Percentiles rank a stretch among this genome's conserved stretches.
Conservation (phyloP, 1,284 basidiomycete species). For the Golubevia pallescens region DNA sequence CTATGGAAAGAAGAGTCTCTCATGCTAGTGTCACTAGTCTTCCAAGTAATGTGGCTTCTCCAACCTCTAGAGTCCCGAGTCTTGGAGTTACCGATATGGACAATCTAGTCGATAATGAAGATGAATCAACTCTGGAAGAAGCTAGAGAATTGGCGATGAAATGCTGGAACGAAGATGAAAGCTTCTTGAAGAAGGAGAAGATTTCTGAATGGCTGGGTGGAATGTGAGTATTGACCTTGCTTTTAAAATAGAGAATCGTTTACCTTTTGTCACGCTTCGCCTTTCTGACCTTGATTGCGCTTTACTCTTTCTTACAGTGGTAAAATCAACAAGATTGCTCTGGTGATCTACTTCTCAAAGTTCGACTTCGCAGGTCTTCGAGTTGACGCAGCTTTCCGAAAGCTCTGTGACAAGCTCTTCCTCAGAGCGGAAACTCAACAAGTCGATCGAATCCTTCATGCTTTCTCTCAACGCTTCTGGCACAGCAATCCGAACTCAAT, state of each 20-base stretch:
- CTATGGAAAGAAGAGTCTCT: no score
- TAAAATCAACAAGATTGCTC: conserved; percentile 75
- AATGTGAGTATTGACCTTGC: no score
- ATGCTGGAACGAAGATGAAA: conserved; percentile 86
- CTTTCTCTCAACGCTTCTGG: conserved; percentile 86
- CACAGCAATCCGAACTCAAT: conserved; percentile 82
- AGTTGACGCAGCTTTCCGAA: conserved; percentile 87
- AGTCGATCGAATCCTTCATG: conserved; percentile 91
- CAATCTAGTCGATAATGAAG: no score
- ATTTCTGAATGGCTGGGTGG: conserved; percentile 95
- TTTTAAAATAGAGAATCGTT: no score
- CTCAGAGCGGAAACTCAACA: conserved; percentile 97
- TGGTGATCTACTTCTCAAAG: conserved; percentile 81
- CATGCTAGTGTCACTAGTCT: no score
- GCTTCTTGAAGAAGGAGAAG: conserved; percentile 83
- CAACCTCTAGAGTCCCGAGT: no score
- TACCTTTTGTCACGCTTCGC: no score
- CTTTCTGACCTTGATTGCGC: no score
- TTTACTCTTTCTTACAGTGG: conserved; percentile 68
- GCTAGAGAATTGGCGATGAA: conserved; percentile 72
- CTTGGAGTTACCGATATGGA: no score
- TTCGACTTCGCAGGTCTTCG: conserved; percentile 85
- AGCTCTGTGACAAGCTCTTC: conserved; percentile 86
- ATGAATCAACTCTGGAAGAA: no score
- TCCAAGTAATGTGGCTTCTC: no score